These are phyloP conservation scores for Xylariaceae sp. DNA, from an alignment of 2,329 filamentous ascomycete genomes.

Conservation along the genomic window DNA sequence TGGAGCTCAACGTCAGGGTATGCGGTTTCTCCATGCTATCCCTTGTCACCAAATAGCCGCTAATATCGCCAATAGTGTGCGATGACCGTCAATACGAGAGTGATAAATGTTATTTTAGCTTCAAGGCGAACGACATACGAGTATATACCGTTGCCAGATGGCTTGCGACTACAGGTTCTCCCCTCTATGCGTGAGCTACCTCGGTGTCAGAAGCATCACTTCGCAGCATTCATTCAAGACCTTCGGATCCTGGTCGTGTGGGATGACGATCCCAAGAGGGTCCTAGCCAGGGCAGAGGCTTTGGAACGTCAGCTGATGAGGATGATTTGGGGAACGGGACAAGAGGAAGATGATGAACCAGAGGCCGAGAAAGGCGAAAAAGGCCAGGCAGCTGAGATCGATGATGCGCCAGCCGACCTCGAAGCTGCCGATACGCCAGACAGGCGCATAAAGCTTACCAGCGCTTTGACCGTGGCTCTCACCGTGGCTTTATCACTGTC, in stretches of 20 bases:
- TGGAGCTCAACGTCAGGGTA: constrained; percentile 39
- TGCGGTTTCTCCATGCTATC: constrained; percentile 15
- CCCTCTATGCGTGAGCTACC: constrained; percentile 54
- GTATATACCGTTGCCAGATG: constrained; percentile 55
- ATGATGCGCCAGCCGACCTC: constrained; percentile 40
- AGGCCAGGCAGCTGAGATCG: constrained; percentile 32
- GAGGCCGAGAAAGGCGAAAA: constrained; percentile 38
- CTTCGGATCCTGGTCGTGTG: constrained; percentile 57
- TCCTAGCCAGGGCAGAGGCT: constrained; percentile 48
- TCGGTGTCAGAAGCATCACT: constrained; percentile 60
- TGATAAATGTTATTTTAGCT: constrained; percentile 57
- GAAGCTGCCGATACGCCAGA: constrained; percentile 42
- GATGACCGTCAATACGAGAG: constrained; percentile 63
- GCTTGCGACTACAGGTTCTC: constrained; percentile 59
- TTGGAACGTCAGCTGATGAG: constrained; percentile 52
- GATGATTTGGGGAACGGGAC: constrained; percentile 52
- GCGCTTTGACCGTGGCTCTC: constrained; percentile 48
- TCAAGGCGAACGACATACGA: constrained; percentile 43
- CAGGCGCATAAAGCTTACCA: constrained; percentile 51
- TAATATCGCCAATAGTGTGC: constrained; percentile 47
- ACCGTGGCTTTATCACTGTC: constrained; percentile 50
- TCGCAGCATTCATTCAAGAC: constrained; percentile 60
- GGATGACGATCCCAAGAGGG: constrained; percentile 57
- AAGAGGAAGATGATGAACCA: constrained; percentile 41
- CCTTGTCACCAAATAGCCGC: background rate